Percentiles rank a stretch among this genome's conserved stretches.
phyloP scores from a whole-genome alignment of 371 early-diverging fungal genomes.

The Mortierella sp. region DNA sequence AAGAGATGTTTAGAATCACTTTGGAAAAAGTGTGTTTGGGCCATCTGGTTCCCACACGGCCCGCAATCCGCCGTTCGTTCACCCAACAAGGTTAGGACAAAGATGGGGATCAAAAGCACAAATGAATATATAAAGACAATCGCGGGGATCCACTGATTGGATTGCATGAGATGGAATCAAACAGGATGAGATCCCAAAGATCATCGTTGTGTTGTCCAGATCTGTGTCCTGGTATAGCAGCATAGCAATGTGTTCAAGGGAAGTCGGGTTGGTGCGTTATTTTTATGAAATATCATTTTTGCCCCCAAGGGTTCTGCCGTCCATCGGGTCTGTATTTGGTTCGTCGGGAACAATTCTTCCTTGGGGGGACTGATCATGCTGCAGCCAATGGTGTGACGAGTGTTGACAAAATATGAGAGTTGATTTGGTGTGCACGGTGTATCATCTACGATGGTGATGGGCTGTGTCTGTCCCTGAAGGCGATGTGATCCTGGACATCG shows the following conservation, averaged over 20 bases:
- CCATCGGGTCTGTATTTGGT: background rate
- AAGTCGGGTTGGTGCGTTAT: slow-evolving; percentile 6
- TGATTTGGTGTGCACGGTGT: background rate
- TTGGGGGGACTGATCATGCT: background rate
- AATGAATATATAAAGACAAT: slow-evolving; percentile 27
- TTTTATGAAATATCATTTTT: background rate
- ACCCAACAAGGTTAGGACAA: background rate
- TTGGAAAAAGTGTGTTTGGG: background rate
- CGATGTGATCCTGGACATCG: background rate
- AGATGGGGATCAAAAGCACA: background rate
- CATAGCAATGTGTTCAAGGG: too few relatives aligned
- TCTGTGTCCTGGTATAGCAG: too few relatives aligned
- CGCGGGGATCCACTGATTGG: slow-evolving; percentile 33
- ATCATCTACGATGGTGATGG: background rate
- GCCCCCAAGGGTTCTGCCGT: slow-evolving; percentile 2
- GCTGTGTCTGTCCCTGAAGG: background rate
- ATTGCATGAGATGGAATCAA: too few relatives aligned
- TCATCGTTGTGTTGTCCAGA: too few relatives aligned
- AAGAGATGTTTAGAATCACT: background rate
- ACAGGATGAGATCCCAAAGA: too few relatives aligned
- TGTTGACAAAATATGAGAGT: too few relatives aligned
- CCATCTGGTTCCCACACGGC: background rate
- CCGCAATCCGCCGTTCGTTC: background rate
- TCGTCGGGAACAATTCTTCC: background rate
- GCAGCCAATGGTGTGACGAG: too few relatives aligned